These are phyloP conservation scores for Lactifluus pinguis DNA, from an alignment of 768 basidiomycete genomes.

Conservation along the genomic window DNA sequence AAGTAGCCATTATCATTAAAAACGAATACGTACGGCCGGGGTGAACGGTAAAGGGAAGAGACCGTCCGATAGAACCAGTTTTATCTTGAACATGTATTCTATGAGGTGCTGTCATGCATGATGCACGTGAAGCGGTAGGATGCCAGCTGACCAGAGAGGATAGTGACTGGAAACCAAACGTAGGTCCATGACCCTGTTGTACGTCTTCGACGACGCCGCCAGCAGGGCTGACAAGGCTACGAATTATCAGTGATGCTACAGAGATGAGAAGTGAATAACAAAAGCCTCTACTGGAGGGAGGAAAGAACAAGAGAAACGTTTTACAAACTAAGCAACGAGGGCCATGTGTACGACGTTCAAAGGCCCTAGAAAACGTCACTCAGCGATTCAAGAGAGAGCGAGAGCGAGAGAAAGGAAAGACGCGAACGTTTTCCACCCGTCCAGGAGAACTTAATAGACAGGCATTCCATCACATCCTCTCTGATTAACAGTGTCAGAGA, in stretches of 20 bases:
- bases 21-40: slow-evolving; percentile 22
- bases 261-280: slow-evolving; percentile 12
- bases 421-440: slow-evolving; percentile 39
- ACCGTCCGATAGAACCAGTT: slow-evolving; percentile 41
- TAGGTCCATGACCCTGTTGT: slow-evolving; percentile 32
- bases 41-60: slow-evolving; percentile 43
- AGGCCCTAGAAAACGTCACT: slow-evolving; percentile 8
- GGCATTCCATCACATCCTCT: slow-evolving; percentile 42
- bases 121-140: neutral
- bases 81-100: slow-evolving; percentile 41
- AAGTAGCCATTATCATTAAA: neutral
- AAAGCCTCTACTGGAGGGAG: slow-evolving; percentile 33
- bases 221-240: slow-evolving; percentile 41
- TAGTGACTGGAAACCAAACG: slow-evolving; percentile 29
- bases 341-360: slow-evolving; percentile 40
- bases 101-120: neutral
- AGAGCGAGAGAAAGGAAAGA: too few relatives aligned
- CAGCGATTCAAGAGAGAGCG: neutral
- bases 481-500: slow-evolving; percentile 27
- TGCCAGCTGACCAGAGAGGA: slow-evolving; percentile 33
- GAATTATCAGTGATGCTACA: neutral
- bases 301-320: neutral
- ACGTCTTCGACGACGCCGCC: slow-evolving; percentile 37
- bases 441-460: slow-evolving; percentile 48
- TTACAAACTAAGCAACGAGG: neutral